Evolutionary conservation across 495 filamentous ascomycete genomes (phyloP), one percentile per base, ranked within the genome.

Genomic region (Gamarada debralockiae): DNA sequence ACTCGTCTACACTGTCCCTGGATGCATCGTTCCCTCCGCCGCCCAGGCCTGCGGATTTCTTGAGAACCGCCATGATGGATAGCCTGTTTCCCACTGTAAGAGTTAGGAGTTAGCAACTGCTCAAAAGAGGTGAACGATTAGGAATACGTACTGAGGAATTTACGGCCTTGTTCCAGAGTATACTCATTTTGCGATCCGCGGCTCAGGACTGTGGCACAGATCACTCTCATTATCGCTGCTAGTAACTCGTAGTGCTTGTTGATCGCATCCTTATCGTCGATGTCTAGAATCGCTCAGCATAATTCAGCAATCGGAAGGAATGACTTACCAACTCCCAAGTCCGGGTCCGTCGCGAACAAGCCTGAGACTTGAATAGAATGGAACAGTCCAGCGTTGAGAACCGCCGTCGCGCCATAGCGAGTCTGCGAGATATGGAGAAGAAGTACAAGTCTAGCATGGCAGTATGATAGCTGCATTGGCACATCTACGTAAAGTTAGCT

Each of bases 311-410:
- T 51, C 34, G 67, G 52, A 36, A 63, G 45, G 39, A 34, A 43
- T 43, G 36, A 72, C 81, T 62, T 57, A 88, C 85, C 83, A 55
- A 92, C 77, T 22, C 91, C 90, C 52, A 97, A 81, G 67, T 99
- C 93, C 4, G 95, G 92, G 67, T 99, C 93, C 20, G 84, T 84
- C n/a, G 83, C 78, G 65, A 97, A 97, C 12, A 96, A 73, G 9
- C 80, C 76, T 3, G 90, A 93, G 21, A 85, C 79, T 18, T 84
- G 85, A 21, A 96, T 75, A 0, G 87, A 77, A 48, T 83, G 78
- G 73, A 99, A 95, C n/a, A 99, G 78, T 47, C 92, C 92, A 17
- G 88, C 84, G 52, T 90, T 90, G 13, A 96, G 74, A 31, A 97
- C 82, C 48, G 86, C 81, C 27, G 79, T 84, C 14, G 92, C 91